Evolutionary conservation across 2,329 filamentous ascomycete genomes (phyloP).

Genomic region (Trichothecium roseum): DNA sequence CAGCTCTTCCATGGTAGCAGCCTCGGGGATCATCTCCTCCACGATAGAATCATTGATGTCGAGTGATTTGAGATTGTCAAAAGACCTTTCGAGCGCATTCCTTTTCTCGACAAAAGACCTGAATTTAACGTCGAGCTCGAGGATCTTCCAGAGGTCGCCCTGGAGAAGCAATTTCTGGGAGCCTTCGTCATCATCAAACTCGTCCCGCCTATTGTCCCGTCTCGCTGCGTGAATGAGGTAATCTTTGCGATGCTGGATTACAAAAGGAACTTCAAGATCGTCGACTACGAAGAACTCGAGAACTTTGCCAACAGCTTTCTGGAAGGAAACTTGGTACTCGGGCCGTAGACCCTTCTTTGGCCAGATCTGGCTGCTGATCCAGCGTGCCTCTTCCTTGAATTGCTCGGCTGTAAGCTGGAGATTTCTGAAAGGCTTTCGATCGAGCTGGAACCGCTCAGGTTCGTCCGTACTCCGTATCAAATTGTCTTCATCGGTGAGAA

Average conservation of each 20-base stretch:
- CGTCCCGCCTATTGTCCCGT: conserved; percentile 48
- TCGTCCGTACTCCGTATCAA: conserved; percentile 79
- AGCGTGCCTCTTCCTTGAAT: conserved; percentile 79
- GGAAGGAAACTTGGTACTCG: conserved; percentile 72
- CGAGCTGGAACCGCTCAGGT: conserved; percentile 88
- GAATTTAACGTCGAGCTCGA: conserved; percentile 93
- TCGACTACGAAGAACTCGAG: conserved; percentile 92
- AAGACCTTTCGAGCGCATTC: conserved; percentile 71
- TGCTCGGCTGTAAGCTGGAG: conserved; percentile 73
- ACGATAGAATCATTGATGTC: conserved; percentile 64
- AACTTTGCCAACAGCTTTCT: conserved; percentile 81
- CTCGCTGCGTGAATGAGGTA: conserved; percentile 88
- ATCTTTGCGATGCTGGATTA: conserved; percentile 96
- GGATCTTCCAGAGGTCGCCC: conserved; percentile 87
- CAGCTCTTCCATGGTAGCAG: conserved; percentile 84
- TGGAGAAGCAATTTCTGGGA: conserved; percentile 84
- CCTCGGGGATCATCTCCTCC: conserved; percentile 70
- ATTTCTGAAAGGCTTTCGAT: conserved; percentile 79
- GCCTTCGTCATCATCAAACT: conserved; percentile 62
- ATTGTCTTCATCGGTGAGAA: conserved; percentile 93
- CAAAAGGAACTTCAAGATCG: conserved; percentile 91
- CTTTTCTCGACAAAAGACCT: conserved; percentile 87
- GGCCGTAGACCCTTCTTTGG: conserved; percentile 69
- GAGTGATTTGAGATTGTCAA: conserved; percentile 56
- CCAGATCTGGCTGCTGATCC: conserved; percentile 86